Conservation (phyloP, 495 filamentous ascomycete species). For the Daldinia bambusicola region DNA sequence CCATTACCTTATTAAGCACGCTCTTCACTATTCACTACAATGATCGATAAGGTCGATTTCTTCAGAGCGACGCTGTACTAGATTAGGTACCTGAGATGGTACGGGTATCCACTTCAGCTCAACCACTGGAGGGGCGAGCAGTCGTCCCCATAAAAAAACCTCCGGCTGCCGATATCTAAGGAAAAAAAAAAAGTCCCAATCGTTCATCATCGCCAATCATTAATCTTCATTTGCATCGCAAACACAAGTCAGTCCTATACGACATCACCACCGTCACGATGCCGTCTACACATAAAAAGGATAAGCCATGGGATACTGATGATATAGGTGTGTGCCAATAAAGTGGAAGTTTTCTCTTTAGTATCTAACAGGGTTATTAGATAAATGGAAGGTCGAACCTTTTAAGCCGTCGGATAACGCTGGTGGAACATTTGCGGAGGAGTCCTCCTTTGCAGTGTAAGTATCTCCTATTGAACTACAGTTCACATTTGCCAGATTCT, state of each 20-base stretch:
- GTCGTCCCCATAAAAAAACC: conserved; percentile 21
- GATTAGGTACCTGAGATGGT: neutral
- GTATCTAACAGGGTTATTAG: conserved; percentile 46
- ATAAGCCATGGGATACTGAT: conserved; percentile 98
- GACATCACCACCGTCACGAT: conserved; percentile 57
- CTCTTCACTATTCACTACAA: too few relatives aligned
- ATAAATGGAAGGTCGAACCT: conserved; percentile 94
- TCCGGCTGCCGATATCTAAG: conserved; percentile 28
- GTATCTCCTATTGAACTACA: neutral
- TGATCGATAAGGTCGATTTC: neutral
- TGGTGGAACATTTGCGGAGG: conserved; percentile 87
- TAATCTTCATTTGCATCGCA: conserved; percentile 6
- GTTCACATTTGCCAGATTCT: neutral
- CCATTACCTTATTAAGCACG: too few relatives aligned
- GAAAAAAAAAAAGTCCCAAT: conserved; percentile 42
- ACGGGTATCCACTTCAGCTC: neutral
- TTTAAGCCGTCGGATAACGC: conserved; percentile 89
- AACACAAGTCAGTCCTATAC: neutral
- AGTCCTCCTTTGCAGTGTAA: conserved; percentile 66
- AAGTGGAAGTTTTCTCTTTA: neutral
- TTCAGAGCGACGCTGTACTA: neutral
- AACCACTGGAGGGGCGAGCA: conserved; percentile 14
- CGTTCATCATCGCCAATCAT: neutral
- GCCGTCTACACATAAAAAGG: conserved; percentile 93
- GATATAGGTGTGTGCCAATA: conserved; percentile 65